Conservation (phyloP, 306 rosid species). For the Lathyrus sativus region DNA sequence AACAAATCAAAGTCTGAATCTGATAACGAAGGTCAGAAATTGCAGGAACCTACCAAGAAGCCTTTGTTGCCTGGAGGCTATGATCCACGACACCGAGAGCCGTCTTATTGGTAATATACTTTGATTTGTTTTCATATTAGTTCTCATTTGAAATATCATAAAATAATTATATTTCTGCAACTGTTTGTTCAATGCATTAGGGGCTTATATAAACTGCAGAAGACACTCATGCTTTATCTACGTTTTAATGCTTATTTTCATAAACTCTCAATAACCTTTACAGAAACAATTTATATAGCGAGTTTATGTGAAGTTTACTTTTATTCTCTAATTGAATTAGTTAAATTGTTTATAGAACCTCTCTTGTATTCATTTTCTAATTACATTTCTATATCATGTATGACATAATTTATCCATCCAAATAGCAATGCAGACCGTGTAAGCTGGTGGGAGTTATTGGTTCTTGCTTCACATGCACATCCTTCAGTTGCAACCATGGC, state of each 20-base stretch:
- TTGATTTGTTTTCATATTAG: slow-evolving; percentile 20
- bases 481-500: slow-evolving; percentile 97
- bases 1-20: slow-evolving; percentile 40
- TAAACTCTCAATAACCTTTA: not conserved
- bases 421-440: slow-evolving; percentile 85
- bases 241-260: not conserved
- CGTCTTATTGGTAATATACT: slow-evolving; percentile 71
- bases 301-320: not conserved
- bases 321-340: not conserved
- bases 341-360: not conserved
- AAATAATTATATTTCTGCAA: not conserved
- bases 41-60: slow-evolving; percentile 46
- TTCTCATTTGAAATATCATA: slow-evolving; percentile 1
- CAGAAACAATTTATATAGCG: not conserved
- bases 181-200: slow-evolving; percentile 11
- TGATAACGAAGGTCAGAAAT: slow-evolving; percentile 40
- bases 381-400: not conserved
- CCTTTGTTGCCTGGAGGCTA: slow-evolving; percentile 79
- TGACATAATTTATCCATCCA: slow-evolving; percentile 15
- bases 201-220: slow-evolving; percentile 14
- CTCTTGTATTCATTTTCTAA: not conserved
- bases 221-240: not conserved
- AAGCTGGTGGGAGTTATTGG: slow-evolving; percentile 94
- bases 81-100: slow-evolving; percentile 82
- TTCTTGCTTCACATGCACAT: slow-evolving; percentile 87